These are phyloP conservation scores for Pseudogymnoascus sp. DNA, from an alignment of 2,329 filamentous ascomycete species.

Conservation along the genomic window DNA sequence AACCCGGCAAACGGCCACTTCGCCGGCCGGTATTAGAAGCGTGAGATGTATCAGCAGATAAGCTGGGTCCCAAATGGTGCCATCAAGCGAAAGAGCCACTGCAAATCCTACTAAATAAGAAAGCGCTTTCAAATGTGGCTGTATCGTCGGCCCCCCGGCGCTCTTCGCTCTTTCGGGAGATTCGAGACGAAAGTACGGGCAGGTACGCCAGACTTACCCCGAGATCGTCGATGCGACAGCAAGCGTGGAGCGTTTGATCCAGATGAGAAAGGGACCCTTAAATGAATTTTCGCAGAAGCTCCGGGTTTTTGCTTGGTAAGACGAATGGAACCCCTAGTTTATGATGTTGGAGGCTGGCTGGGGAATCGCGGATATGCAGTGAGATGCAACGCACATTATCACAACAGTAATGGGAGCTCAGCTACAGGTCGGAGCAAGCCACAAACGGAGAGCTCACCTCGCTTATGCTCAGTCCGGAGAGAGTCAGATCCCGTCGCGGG, in stretches of 20 bases:
- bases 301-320: neutral
- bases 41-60: neutral
- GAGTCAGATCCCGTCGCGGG: neutral
- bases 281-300: neutral
- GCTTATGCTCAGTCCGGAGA: neutral
- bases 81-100: constrained; percentile 3
- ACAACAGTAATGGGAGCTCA: neutral
- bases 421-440: neutral
- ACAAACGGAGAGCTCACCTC: neutral
- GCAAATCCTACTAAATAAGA: constrained; percentile 4
- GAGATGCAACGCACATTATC: neutral
- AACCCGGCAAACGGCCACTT: neutral
- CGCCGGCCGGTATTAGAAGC: neutral
- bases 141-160: neutral
- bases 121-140: constrained; percentile 1
- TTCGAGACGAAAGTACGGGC: constrained; percentile 3
- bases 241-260: neutral
- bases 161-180: constrained; percentile 5
- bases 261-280: neutral
- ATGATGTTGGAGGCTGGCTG: neutral
- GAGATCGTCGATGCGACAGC: neutral
- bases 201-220: neutral
- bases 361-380: neutral
- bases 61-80: neutral
- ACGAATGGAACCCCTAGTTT: neutral